phyloP scores from a whole-genome alignment of 306 rosid genomes.

The Vigna trinervia region DNA sequence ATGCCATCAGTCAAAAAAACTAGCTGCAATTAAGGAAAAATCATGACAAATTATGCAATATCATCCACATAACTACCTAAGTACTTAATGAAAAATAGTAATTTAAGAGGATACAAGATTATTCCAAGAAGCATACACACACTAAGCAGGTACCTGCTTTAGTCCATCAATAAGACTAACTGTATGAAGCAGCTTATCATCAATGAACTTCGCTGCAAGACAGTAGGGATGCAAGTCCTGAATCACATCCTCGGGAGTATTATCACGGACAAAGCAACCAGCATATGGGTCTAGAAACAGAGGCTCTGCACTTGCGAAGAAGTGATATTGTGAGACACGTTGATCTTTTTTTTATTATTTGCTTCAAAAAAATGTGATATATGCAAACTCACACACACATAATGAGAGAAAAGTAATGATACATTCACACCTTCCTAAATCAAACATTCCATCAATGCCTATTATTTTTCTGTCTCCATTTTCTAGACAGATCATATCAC shows the following conservation, averaged over 20 bases:
- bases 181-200: conserved; percentile 64
- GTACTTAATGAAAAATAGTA: neutral
- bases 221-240: conserved; percentile 62
- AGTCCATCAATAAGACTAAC: conserved; percentile 46
- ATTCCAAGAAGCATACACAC: neutral
- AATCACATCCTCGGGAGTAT: conserved; percentile 51
- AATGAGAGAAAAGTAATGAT: neutral
- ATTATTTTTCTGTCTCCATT: neutral
- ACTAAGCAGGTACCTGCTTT: conserved; percentile 43
- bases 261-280: conserved; percentile 67
- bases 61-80: neutral
- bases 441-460: neutral
- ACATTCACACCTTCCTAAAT: neutral
- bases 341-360: conserved; percentile 10
- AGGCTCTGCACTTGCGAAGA: conserved; percentile 64
- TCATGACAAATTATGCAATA: conserved; percentile 21
- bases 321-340: conserved; percentile 33
- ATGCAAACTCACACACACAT: too few species aligned
- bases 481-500: neutral
- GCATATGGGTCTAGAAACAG: conserved; percentile 84
- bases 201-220: conserved; percentile 76
- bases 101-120: neutral
- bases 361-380: neutral
- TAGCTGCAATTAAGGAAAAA: conserved; percentile 47
- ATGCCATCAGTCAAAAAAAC: conserved; percentile 67